Evolutionary conservation across 2,329 filamentous ascomycete genomes (phyloP).

Genomic region (Trichoderma atrobrunneum): DNA sequence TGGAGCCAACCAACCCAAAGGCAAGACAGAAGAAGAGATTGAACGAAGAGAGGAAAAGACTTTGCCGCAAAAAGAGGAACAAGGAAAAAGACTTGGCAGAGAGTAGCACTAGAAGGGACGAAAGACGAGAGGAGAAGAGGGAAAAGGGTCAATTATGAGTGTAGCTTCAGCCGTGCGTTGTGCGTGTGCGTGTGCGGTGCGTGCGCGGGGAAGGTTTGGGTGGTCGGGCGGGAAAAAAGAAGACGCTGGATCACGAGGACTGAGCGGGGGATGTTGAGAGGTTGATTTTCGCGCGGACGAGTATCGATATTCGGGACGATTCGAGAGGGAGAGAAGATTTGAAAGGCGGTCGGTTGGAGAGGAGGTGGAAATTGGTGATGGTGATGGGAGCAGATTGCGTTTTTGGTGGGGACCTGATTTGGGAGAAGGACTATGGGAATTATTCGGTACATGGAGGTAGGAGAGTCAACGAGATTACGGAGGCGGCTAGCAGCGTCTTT

Average conservation of each 20-base stretch:
- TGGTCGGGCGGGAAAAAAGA: slow-evolving; percentile 10
- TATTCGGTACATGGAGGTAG: background rate
- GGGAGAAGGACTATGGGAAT: background rate
- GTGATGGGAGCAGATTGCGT: slow-evolving; percentile 10
- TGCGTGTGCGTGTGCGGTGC: background rate
- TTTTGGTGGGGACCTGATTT: slow-evolving; percentile 12
- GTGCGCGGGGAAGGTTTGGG: slow-evolving; percentile 3
- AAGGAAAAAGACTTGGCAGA: background rate
- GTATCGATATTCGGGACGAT: background rate
- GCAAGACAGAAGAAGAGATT: background rate
- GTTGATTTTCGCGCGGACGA: background rate
- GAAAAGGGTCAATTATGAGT: slow-evolving; percentile 3
- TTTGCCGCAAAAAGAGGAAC: background rate
- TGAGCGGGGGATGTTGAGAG: background rate
- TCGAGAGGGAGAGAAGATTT: background rate
- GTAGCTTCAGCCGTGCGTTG: background rate
- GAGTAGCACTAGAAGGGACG: background rate
- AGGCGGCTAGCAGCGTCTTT: background rate
- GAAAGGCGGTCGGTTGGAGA: slow-evolving; percentile 14
- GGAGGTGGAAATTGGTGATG: slow-evolving; percentile 11
- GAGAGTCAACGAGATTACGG: background rate
- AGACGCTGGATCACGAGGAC: background rate
- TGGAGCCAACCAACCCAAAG: background rate
- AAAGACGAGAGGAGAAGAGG: background rate
- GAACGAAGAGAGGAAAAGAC: background rate